Percentiles rank a stretch among this genome's conserved stretches.
These are phyloP conservation scores for Francoa sonchifolia DNA, from an alignment of 441 rosid species.

Conservation along the genomic window DNA sequence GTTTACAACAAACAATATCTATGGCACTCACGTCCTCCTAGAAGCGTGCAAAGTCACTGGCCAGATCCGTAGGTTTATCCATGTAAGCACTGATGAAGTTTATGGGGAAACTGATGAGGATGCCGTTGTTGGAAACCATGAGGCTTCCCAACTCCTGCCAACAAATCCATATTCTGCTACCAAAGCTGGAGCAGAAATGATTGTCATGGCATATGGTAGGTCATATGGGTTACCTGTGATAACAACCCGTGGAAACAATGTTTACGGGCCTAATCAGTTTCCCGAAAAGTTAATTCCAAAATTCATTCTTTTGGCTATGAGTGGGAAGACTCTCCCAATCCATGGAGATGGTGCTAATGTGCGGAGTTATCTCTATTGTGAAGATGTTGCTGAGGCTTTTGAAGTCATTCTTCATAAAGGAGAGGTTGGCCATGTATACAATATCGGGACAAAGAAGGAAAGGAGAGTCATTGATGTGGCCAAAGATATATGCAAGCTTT, in stretches of 20 bases:
- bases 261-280: constrained; percentile 58
- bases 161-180: constrained; percentile 51
- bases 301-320: constrained; percentile 41
- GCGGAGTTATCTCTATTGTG: constrained; percentile 81
- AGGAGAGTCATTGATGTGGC: constrained; percentile 91
- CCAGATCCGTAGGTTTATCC: constrained; percentile 47
- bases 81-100: constrained; percentile 60
- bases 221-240: constrained; percentile 48
- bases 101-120: constrained; percentile 58
- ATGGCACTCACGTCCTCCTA: constrained; percentile 45
- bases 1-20: constrained; percentile 47
- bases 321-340: constrained; percentile 61
- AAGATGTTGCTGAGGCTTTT: constrained; percentile 95
- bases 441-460: constrained; percentile 78
- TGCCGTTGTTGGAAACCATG: constrained; percentile 41
- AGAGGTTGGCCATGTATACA: constrained; percentile 83
- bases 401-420: constrained; percentile 86
- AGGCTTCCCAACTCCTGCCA: constrained; percentile 49
- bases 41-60: constrained; percentile 57
- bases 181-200: constrained; percentile 60
- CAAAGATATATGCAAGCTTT: constrained; percentile 59
- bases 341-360: constrained; percentile 90
- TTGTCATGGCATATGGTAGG: constrained; percentile 49
- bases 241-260: constrained; percentile 50
- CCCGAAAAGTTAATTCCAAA: constrained; percentile 53